Conservation (phyloP, 345 rosid genomes). For the Pistacia integerrima region DNA sequence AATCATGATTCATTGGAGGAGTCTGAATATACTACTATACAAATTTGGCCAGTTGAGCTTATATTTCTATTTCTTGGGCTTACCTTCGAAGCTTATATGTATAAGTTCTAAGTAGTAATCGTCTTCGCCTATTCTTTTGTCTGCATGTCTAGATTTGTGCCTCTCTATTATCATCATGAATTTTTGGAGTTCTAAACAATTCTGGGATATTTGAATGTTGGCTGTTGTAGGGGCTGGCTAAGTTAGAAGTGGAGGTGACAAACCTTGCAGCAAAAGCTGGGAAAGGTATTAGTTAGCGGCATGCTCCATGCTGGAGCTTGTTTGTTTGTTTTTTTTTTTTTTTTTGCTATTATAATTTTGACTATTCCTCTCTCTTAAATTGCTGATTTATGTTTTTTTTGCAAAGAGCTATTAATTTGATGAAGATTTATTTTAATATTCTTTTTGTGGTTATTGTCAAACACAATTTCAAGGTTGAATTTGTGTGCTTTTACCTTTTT, state of each 20-base stretch:
- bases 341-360: not conserved
- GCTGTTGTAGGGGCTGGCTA: constrained; percentile 66
- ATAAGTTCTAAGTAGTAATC: not conserved
- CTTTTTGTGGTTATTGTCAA: not conserved
- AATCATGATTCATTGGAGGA: no score
- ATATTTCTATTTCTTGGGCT: no score
- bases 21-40: no score
- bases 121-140: not conserved
- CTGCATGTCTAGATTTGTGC: not conserved
- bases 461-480: not conserved
- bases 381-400: constrained; percentile 7
- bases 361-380: not conserved
- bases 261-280: constrained; percentile 99
- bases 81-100: not conserved
- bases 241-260: constrained; percentile 97
- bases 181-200: not conserved
- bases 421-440: not conserved
- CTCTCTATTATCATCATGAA: not conserved
- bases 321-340: not conserved
- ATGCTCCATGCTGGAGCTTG: not conserved
- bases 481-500: not conserved
- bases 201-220: constrained; percentile 16
- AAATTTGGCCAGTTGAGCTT: no score
- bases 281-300: constrained; percentile 64
- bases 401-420: not conserved